Evolutionary conservation across 371 early-diverging fungal genomes (phyloP), one percentile per base, ranked within the genome.

Genomic region (Cokeromyces recurvatus): DNA sequence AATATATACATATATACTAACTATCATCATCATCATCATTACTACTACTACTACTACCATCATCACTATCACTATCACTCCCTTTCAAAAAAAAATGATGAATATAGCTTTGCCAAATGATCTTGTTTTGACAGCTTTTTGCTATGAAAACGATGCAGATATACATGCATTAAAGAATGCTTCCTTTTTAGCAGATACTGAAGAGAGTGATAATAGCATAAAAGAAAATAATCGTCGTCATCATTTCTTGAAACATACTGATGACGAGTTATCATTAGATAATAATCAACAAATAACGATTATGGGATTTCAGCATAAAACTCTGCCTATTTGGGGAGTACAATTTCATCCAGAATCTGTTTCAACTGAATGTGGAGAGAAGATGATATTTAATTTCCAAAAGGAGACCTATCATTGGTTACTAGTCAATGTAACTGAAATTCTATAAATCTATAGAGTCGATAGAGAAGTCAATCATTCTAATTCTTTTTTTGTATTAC

Each of bases 281-380:
- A 3, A 17, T 5, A 42, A 23, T 20, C 23, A 15, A 1, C 46
- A 48, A 5, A 69, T 73, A 0, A 85, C 75, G 1, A 39, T 95
- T 7, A 94, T 94, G 95, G 96, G 82, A 0, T 63, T 97, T 42
- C 69, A 79, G 32, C 95, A 94, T 64, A 64, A 42, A 20, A 32
- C 42, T 1, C 54, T 74, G 15, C 94, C 94, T 14, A 59, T 93
- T 8, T 93, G 85, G 77, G 92, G 94, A 7, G 94, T 97, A 22
- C 97, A 97, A 56, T 96, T 94, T 57, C 98, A 97, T 64, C 98
- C 98, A 6, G 98, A 97, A 68, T 93, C 94, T 6, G 87, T 96
- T 10, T 88, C 89, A 24, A 87, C 94, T 0, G 86, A 90, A 50
- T 58, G 79, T 53, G 97, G 97, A 2, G 38, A 51, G 10, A 59